phyloP scores from a whole-genome alignment of 768 basidiomycete species.

The Mycena indigotica region DNA sequence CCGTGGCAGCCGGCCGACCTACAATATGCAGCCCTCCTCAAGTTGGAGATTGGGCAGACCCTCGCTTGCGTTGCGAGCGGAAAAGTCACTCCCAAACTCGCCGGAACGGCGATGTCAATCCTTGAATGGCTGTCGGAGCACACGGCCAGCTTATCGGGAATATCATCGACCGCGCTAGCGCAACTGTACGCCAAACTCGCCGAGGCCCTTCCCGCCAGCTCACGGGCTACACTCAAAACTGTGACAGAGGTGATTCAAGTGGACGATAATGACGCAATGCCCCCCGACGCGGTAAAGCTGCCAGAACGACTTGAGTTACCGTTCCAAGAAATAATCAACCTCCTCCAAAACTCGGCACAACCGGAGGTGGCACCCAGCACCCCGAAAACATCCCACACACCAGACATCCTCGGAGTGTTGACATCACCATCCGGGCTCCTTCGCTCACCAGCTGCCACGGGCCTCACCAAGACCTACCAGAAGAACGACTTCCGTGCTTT shows the following conservation, averaged over 20 bases:
- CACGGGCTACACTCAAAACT: conserved; percentile 9
- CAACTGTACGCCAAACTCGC: conserved; percentile 38
- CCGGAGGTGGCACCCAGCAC: conserved; percentile 55
- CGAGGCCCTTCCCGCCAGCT: conserved; percentile 12
- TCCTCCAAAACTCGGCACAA: conserved; percentile 43
- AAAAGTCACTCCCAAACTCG: conserved; percentile 37
- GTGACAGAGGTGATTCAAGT: conserved; percentile 36
- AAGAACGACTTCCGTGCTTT: conserved; percentile 84
- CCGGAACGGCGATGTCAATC: conserved; percentile 43
- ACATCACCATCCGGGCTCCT: conserved; percentile 72
- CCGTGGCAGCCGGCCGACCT: conserved; percentile 10
- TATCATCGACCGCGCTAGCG: conserved; percentile 51
- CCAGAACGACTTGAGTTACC: conserved; percentile 47
- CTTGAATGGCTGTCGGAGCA: conserved; percentile 61
- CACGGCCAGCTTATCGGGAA: conserved; percentile 36
- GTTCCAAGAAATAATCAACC: conserved; percentile 47
- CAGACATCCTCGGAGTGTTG: conserved; percentile 63
- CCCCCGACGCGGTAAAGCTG: conserved; percentile 34
- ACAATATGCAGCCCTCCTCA: conserved; percentile 22
- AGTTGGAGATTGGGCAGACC: conserved; percentile 37
- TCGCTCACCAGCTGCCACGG: conserved; percentile 71
- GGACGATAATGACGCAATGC: conserved; percentile 44
- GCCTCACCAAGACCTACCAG: conserved; percentile 78
- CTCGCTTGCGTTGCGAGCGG: conserved; percentile 32
- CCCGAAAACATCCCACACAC: conserved; percentile 53